Conservation (phyloP, 345 rosid genomes). For the Hirschfeldia incana region DNA sequence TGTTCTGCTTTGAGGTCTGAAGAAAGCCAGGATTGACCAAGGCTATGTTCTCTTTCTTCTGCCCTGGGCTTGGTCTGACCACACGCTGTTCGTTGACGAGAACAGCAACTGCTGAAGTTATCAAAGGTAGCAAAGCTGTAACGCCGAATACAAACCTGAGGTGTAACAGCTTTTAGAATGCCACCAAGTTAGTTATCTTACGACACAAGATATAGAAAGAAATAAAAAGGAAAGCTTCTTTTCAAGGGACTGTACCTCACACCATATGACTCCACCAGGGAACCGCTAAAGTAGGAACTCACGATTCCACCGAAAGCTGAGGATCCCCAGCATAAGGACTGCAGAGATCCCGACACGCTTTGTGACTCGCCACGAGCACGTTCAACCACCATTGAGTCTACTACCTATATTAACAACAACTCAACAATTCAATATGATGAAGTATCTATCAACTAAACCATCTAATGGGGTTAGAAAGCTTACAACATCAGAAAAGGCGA, state of each 20-base stretch:
- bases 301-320: slow-evolving; percentile 98
- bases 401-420: slow-evolving; percentile 53
- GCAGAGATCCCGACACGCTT: slow-evolving; percentile 86
- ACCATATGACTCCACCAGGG: slow-evolving; percentile 85
- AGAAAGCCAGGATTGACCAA: slow-evolving; percentile 52
- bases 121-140: slow-evolving; percentile 78
- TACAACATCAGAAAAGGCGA: slow-evolving; percentile 96
- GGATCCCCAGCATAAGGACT: slow-evolving; percentile 96
- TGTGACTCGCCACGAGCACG: slow-evolving; percentile 99
- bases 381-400: slow-evolving; percentile 99
- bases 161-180: slow-evolving; percentile 38
- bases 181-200: slow-evolving; percentile 29
- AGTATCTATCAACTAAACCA: neutral
- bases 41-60: slow-evolving; percentile 39
- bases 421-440: neutral
- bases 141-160: slow-evolving; percentile 96
- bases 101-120: slow-evolving; percentile 92
- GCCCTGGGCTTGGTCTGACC: slow-evolving; percentile 47
- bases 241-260: slow-evolving; percentile 56
- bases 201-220: neutral
- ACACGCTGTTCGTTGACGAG: slow-evolving; percentile 83
- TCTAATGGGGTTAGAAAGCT: slow-evolving; percentile 34
- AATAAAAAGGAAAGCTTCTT: neutral
- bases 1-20: slow-evolving; percentile 64
- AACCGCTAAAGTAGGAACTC: slow-evolving; percentile 95